Conservation (phyloP, 257 asterid genomes). For the Solanum verrucosum region DNA sequence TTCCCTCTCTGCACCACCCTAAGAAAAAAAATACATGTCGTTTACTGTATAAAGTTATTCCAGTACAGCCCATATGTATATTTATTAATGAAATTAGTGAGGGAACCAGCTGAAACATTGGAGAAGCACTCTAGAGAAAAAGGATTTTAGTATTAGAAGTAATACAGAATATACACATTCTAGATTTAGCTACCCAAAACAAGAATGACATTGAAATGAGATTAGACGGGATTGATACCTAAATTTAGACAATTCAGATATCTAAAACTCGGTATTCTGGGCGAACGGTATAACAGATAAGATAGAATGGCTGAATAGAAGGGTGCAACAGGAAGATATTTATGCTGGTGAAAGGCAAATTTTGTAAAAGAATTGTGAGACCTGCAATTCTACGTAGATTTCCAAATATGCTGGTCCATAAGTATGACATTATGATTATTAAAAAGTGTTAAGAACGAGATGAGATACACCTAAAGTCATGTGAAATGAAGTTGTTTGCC, state of each 20-base stretch:
- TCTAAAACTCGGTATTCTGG: neutral
- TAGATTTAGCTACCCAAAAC: neutral
- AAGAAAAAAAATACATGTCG: constrained; percentile 6
- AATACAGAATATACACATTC: neutral
- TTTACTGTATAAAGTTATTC: neutral
- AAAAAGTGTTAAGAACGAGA: neutral
- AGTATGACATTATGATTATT: neutral
- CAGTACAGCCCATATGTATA: neutral
- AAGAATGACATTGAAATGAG: neutral
- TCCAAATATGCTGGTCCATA: neutral
- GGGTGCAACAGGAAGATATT: neutral
- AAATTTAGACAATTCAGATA: neutral
- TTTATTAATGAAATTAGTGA: neutral
- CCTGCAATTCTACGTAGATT: neutral
- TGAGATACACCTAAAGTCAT: neutral
- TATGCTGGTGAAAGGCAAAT: neutral
- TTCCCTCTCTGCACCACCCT: constrained; percentile 99
- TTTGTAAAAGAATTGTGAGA: neutral
- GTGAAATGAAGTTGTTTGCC: neutral
- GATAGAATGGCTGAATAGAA: neutral
- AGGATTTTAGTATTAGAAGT: neutral
- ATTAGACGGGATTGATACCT: neutral
- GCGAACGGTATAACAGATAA: neutral
- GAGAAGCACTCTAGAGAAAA: neutral
- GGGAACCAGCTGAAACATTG: neutral